Percentiles rank a stretch among this genome's conserved stretches.
These are phyloP conservation scores for Xylaria palmicola DNA, from an alignment of 495 filamentous ascomycete genomes.

Conservation along the genomic window DNA sequence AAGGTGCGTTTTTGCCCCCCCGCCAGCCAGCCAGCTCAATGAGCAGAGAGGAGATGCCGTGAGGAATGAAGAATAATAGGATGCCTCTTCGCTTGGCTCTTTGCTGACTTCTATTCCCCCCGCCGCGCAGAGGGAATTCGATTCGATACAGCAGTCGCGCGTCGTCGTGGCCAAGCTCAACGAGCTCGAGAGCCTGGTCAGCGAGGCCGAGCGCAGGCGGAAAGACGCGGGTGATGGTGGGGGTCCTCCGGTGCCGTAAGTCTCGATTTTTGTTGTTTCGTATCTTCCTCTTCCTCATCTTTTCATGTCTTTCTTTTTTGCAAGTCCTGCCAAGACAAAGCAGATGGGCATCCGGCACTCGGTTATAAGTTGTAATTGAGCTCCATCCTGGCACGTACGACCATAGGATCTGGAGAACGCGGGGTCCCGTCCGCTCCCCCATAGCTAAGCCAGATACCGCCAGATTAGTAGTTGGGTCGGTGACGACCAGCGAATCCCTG, in stretches of 20 bases:
- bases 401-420: slow-evolving; percentile 45
- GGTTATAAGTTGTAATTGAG: slow-evolving; percentile 21
- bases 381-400: slow-evolving; percentile 33
- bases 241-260: slow-evolving; percentile 47
- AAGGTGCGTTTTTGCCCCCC: slow-evolving; percentile 33
- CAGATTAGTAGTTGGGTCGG: slow-evolving; percentile 49
- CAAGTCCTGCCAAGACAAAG: not conserved
- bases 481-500: slow-evolving; percentile 50
- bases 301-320: not conserved
- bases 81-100: too few species aligned
- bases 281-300: not conserved
- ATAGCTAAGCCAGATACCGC: slow-evolving; percentile 40
- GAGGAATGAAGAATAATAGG: too few species aligned
- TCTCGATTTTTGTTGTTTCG: slow-evolving; percentile 13
- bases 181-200: slow-evolving; percentile 73
- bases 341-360: not conserved
- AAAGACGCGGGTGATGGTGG: slow-evolving; percentile 41
- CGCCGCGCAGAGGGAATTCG: slow-evolving; percentile 63
- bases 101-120: slow-evolving; percentile 14
- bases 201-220: slow-evolving; percentile 62
- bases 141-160: slow-evolving; percentile 67
- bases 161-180: slow-evolving; percentile 75
- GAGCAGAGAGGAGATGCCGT: not conserved
- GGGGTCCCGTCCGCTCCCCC: slow-evolving; percentile 54
- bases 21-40: not conserved